Percentiles rank a stretch among this genome's conserved stretches.
These are phyloP conservation scores for Boletus tylopilopsis DNA, from an alignment of 768 basidiomycete species.

Conservation along the genomic window DNA sequence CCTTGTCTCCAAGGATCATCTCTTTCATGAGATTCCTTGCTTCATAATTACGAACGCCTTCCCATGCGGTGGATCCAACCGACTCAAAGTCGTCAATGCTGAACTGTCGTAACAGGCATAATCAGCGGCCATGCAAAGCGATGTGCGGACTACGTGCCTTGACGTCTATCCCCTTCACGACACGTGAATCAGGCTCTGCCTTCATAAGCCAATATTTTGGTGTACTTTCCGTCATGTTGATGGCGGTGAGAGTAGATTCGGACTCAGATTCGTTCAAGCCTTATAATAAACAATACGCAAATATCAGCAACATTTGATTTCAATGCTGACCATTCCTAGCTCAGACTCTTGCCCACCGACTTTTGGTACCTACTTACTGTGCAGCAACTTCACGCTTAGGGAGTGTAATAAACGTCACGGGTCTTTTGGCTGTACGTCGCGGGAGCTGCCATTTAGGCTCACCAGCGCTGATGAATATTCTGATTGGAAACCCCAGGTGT, in stretches of 20 bases:
- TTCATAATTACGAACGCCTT: slow-evolving; percentile 83
- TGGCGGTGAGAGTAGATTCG: no score
- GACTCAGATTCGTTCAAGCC: no score
- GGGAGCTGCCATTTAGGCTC: no score
- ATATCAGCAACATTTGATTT: no score
- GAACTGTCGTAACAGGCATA: slow-evolving; percentile 47
- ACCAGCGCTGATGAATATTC: no score
- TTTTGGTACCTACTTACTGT: no score
- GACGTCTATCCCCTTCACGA: slow-evolving; percentile 86
- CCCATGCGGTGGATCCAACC: slow-evolving; percentile 71
- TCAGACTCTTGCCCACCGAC: no score
- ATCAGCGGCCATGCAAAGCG: background rate
- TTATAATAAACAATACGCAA: no score
- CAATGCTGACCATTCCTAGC: no score
- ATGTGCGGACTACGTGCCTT: slow-evolving; percentile 44
- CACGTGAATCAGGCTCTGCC: slow-evolving; percentile 79
- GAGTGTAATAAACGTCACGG: no score
- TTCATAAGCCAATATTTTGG: slow-evolving; percentile 68
- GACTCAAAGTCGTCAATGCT: slow-evolving; percentile 83
- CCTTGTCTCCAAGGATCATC: slow-evolving; percentile 75
- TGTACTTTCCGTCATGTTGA: background rate
- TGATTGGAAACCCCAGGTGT: background rate
- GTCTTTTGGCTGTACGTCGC: no score
- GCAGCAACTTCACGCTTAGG: no score
- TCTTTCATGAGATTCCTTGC: slow-evolving; percentile 81